phyloP scores from a whole-genome alignment of 371 early-diverging fungal genomes.

The Rhizopus sp. region DNA sequence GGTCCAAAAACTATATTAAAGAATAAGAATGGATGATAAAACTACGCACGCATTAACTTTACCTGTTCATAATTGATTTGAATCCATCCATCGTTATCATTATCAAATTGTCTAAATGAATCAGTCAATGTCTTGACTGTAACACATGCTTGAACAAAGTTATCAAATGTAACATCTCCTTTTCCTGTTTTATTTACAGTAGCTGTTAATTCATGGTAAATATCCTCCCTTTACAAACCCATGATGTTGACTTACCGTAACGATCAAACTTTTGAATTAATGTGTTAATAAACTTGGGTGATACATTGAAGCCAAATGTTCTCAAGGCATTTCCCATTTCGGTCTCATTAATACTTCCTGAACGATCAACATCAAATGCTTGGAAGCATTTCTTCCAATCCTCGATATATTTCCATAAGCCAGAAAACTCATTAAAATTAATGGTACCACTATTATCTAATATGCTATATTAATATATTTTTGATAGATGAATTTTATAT shows the following conservation, averaged over 20 bases:
- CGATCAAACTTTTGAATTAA: conserved; percentile 76
- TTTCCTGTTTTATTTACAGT: conserved; percentile 28
- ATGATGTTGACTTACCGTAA: conserved; percentile 48
- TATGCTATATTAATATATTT: neutral
- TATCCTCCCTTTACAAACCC: neutral
- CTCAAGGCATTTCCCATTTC: conserved; percentile 78
- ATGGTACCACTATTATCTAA: conserved; percentile 66
- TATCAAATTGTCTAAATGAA: conserved; percentile 75
- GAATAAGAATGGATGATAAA: neutral
- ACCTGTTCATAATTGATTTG: conserved; percentile 78
- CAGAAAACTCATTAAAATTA: conserved; percentile 79
- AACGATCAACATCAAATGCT: conserved; percentile 78
- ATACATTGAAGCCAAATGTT: conserved; percentile 75
- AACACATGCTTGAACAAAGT: conserved; percentile 83
- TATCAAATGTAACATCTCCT: conserved; percentile 78
- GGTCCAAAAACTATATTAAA: conserved; percentile 46
- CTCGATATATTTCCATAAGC: conserved; percentile 74
- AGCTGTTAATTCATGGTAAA: neutral
- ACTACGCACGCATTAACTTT: conserved; percentile 8
- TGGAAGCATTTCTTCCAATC: conserved; percentile 80
- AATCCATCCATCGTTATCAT: conserved; percentile 73
- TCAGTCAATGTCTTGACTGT: conserved; percentile 79
- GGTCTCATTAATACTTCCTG: conserved; percentile 72
- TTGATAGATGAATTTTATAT: neutral
- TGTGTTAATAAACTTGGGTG: conserved; percentile 54